Evolutionary conservation across 2,329 filamentous ascomycete genomes (phyloP), one percentile per base, ranked within the genome.

Genomic region (Neofusicoccum ribis): DNA sequence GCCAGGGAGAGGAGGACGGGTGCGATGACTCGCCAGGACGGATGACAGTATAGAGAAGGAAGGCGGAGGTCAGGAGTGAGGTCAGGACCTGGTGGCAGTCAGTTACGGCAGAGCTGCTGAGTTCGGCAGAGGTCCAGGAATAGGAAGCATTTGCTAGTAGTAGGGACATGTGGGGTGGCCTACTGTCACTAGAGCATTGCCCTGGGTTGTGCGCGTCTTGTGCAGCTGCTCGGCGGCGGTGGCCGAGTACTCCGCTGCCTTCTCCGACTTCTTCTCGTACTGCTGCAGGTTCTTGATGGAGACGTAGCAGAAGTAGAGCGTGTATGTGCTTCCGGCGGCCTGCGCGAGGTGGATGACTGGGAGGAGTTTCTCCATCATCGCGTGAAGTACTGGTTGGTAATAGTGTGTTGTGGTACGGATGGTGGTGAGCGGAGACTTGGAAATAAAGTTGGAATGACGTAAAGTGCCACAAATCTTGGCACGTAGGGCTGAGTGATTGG

Each of bases 191-290:
- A 75, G 74, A 1, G 72, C 74, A 49, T 70, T 72, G 1, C 71
- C 69, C 64, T 79, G 76, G 15, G 77, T 79, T 0, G 72, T 71
- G 23, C 75, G 64, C 7, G 77, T 78, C 67, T 74, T 77, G 46
- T 69, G 68, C 46, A 79, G 67, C 7, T 74, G 69, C 20, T 76
- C 65, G 0, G 73, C 74, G 0, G 73, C 76, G 0, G 71, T 74
- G 34, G 70, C 70, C 1, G 73, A 76, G 71, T 73, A 78, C 68
- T 78, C 70, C 51, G 77, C 77, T 0, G 75, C 76, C 50, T 75
- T 76, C 44, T 78, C 70, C 51, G 70, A 70, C 50, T 72, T 66
- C n/a, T 68, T 39, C 54, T 79, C 77, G 68, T 77, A 79, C 27
- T 71, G 65, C 37, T 71, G 74, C 1, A 79, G 70, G 14, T 72